These are phyloP conservation scores for Sclerotinia spermophila DNA, from an alignment of 2,329 filamentous ascomycete species.

Conservation along the genomic window DNA sequence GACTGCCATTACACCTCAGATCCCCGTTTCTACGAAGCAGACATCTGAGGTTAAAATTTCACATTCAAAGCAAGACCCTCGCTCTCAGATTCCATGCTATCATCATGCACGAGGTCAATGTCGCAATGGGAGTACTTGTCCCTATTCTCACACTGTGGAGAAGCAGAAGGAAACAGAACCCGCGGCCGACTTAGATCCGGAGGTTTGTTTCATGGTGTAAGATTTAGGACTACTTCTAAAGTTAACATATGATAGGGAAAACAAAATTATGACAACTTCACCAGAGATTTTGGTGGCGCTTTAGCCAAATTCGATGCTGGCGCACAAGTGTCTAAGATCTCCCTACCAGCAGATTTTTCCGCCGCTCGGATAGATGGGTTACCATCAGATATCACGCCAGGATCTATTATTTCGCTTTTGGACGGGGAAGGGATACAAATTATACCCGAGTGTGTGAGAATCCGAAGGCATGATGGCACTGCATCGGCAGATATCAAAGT, in stretches of 20 bases:
- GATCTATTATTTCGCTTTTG: constrained; percentile 22
- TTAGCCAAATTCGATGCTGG: constrained; percentile 27
- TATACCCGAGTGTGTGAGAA: constrained; percentile 22
- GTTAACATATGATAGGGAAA: constrained; percentile 20
- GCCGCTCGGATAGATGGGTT: constrained; percentile 28
- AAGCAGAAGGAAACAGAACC: constrained; percentile 19
- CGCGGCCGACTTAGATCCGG: background rate
- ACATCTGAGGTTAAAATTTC: background rate
- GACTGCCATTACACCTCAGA: background rate
- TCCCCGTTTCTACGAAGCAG: background rate
- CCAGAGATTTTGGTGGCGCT: constrained; percentile 29
- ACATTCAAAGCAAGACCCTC: background rate
- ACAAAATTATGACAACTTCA: constrained; percentile 26
- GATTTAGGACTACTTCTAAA: background rate
- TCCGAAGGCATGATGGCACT: background rate
- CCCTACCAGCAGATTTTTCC: constrained; percentile 32
- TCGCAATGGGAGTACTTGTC: constrained; percentile 23
- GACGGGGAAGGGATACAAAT: constrained; percentile 25
- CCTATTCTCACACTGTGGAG: background rate
- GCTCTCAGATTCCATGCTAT: constrained; percentile 19
- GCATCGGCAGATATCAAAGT: constrained; percentile 25
- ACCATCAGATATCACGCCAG: constrained; percentile 21
- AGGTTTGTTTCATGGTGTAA: background rate
- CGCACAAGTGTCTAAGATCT: constrained; percentile 31
- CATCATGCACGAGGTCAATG: constrained; percentile 25